Conservation (phyloP, 208 protist genomes). For the Acanthamoeba castellanii region DNA sequence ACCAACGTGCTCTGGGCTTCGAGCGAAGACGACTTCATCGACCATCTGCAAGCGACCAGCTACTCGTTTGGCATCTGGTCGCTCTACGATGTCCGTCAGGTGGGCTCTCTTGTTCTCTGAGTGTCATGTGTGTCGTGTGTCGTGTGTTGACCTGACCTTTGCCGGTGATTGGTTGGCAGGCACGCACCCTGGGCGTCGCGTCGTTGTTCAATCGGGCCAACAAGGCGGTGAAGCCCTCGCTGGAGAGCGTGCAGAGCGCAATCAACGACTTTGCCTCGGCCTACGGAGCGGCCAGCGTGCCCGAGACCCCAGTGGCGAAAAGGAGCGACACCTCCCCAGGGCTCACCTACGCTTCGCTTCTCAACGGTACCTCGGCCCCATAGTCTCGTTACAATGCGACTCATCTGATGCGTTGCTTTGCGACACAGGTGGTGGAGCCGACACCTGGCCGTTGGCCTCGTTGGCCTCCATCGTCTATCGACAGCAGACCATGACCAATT, state of each 20-base stretch:
- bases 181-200: not conserved
- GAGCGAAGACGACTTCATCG: not conserved
- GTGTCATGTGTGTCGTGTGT: not conserved
- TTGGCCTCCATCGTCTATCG: not conserved
- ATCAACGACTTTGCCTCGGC: not conserved
- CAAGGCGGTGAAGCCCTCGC: not conserved
- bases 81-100: constrained; percentile 8
- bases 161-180: not conserved
- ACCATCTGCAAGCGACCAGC: not conserved
- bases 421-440: not conserved
- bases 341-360: not conserved
- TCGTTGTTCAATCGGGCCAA: not conserved
- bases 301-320: not conserved
- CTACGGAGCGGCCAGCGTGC: not conserved
- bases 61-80: not conserved
- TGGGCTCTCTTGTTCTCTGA: not conserved
- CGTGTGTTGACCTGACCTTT: not conserved
- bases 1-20: not conserved
- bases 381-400: not conserved
- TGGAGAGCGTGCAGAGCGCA: not conserved
- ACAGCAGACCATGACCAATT: not conserved
- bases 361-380: not conserved
- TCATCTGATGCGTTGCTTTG: not conserved
- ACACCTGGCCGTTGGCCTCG: not conserved
- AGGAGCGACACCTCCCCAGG: not conserved